Base-by-base conservation (phyloP, 306 rosid genomes). In the Oemleria cerasiformis region DNA sequence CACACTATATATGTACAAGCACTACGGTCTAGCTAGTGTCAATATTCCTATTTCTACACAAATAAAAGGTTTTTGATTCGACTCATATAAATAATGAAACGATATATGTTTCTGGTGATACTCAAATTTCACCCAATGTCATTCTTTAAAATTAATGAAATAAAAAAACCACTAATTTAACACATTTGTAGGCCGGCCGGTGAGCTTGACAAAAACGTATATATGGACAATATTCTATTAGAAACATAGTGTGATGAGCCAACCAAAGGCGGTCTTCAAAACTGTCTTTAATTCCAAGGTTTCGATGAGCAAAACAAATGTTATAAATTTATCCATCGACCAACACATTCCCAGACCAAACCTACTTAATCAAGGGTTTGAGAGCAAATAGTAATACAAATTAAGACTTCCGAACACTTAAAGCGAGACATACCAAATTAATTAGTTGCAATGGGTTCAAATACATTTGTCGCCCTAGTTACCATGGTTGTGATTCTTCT, bases 191-290 rank as follows among this genome's bases (percentile, higher is more conserved):
- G 36, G 17, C 17, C 50, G 50, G 5, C 49, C 16, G 8, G n/a
- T n/a, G n/a, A n/a, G 30, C 30, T 25, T 30, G 36, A 30, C 36
- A 30, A 30, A 30, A 30, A 2, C 36, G n/a, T 44, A 44, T 44
- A 30, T 30, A 30, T 30, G 36, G 36, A 30, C 36, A 4, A 30
- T 56, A 23, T 23, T 56, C 12, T 56, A 56, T 56, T 56, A 5
- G 39, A 30, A 30, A 30, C 39, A 56, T 12, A 2, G 39, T 56
- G 21, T 19, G 63, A 10, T 41, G 40, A 55, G 65, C 74, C 56
- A 55, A 25, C 65, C 65, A 7, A 41, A 43, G 74, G 44, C 55
- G 25, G 65, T 70, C 65, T 70, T 25, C 70, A 25, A 65, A 11
- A 65, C 6, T 11, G 44, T 65, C 23, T 14, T 44, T 16, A 23